A percentile compares a stretch with the other conserved stretches of the same genome.
phyloP scores from a whole-genome alignment of 345 rosid species.

The Acer negundo region DNA sequence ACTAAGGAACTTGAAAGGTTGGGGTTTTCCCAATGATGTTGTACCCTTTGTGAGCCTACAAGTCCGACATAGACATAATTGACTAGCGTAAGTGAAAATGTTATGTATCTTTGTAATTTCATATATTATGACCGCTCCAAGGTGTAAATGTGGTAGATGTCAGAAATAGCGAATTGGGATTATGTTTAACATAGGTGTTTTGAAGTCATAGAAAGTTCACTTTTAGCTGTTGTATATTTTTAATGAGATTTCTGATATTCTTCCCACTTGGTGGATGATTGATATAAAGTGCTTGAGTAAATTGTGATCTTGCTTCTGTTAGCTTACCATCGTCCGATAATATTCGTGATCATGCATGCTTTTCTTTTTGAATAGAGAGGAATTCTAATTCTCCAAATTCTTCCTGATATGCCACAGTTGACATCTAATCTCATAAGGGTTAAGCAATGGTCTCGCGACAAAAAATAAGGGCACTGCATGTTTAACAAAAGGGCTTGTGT shows the following conservation, averaged over 20 bases:
- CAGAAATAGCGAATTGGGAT: slow-evolving; percentile 8
- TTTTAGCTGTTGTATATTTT: neutral
- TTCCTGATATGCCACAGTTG: no score
- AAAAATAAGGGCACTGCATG: no score
- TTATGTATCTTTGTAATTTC: neutral
- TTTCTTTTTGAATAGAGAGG: neutral
- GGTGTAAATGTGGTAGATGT: slow-evolving; percentile 4
- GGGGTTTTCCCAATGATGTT: slow-evolving; percentile 7
- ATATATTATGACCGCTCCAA: neutral
- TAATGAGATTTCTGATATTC: neutral
- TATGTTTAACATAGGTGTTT: neutral
- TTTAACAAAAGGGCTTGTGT: no score
- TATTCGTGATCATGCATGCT: neutral
- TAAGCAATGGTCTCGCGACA: neutral
- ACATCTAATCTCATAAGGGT: neutral
- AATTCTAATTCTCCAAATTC: neutral
- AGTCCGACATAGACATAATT: neutral
- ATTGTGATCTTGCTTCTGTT: neutral
- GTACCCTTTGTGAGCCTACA: neutral
- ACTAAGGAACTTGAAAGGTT: neutral
- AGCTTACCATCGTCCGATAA: neutral
- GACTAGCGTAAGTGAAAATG: neutral
- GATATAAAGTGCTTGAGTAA: neutral
- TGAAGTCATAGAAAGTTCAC: neutral
- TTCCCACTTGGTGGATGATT: neutral